Evolutionary conservation across 1,139 yeast genomes (phyloP).

Genomic region (Saccharomyces hybrid): DNA sequence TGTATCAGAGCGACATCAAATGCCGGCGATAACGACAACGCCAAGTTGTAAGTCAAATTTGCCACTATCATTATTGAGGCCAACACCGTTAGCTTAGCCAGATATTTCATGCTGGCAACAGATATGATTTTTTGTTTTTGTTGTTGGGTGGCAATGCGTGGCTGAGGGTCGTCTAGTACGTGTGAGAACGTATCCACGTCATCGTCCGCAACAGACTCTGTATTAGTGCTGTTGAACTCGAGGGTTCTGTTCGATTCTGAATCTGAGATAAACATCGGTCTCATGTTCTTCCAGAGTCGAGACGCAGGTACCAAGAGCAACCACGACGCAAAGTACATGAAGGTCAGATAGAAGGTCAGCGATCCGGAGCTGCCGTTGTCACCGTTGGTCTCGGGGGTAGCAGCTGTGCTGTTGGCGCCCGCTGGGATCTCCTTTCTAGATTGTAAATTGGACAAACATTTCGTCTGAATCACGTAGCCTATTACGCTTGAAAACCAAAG

Average conservation of each 20-base stretch:
- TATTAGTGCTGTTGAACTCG: background rate
- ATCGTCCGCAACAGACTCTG: background rate
- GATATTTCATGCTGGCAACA: slow-evolving; percentile 3
- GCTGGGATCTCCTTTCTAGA: background rate
- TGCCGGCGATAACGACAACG: slow-evolving; percentile 21
- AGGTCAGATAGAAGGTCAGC: slow-evolving; percentile 5
- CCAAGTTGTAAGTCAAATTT: slow-evolving; percentile 15
- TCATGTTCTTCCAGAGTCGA: slow-evolving; percentile 4
- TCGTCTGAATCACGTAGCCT: slow-evolving; percentile 12
- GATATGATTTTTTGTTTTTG: background rate
- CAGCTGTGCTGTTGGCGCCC: background rate
- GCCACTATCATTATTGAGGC: slow-evolving; percentile 13
- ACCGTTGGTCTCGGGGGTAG: background rate
- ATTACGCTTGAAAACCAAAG: slow-evolving; percentile 10
- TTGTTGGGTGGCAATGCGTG: background rate
- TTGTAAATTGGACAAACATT: slow-evolving; percentile 8
- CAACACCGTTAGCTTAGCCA: slow-evolving; percentile 12
- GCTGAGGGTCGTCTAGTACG: background rate
- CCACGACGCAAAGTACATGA: slow-evolving; percentile 7
- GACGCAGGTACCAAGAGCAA: slow-evolving; percentile 5
- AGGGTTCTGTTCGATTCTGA: background rate
- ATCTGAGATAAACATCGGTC: background rate
- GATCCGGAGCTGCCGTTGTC: background rate
- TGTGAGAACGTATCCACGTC: background rate
- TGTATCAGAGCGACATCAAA: slow-evolving; percentile 25